Evolutionary conservation across 768 basidiomycete species (phyloP), one percentile per base, ranked within the genome.

Genomic region (Mycena sanguinolenta): DNA sequence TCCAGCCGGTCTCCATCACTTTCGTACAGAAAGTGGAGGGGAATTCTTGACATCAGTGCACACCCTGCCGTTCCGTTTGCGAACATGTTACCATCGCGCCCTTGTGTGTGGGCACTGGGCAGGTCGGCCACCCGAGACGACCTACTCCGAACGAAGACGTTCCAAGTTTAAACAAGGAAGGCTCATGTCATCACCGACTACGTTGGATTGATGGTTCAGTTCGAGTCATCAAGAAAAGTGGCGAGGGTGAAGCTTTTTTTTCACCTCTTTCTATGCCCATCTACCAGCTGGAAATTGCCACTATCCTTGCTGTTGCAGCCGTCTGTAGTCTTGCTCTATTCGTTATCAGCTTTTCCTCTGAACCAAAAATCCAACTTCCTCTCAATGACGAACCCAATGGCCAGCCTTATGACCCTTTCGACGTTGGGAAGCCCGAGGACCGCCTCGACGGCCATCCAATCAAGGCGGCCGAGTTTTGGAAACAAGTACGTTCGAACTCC

Each of bases 381-480:
- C n/a, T 50, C 23, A 50, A 50, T 25, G n/a, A 27, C 19, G 49
- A 50, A 27, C 23, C 49, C 23, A 50, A 23, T 50, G 23, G 49
- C 82, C 8, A 79, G 8, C 16, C n/a, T 46, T 46, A 46, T 21
- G 92, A 93, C 74, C 90, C 91, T n/a, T 93, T 92, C 75, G 87
- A 89, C 76, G 89, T 95, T 30, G 87, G 88, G 23, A 88, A 76
- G 21, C 87, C 89, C 12, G 90, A 91, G 76, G 94, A 95, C 73
- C 73, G 87, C 32, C 68, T 90, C 19, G 90, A 93, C 68, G 92
- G 92, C 5, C 85, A 86, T 60, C 90, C 92, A 13, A 81, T 93
- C 50, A 78, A 92, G 38, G 90, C 87, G 58, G 82, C 81, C 9
- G 79, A 67, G 6, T 94, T 94, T 78, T 91, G 90, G 90, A 72